These are phyloP conservation scores for Dendrobium huoshanense DNA, from an alignment of 106 monocot species.

Conservation along the genomic window DNA sequence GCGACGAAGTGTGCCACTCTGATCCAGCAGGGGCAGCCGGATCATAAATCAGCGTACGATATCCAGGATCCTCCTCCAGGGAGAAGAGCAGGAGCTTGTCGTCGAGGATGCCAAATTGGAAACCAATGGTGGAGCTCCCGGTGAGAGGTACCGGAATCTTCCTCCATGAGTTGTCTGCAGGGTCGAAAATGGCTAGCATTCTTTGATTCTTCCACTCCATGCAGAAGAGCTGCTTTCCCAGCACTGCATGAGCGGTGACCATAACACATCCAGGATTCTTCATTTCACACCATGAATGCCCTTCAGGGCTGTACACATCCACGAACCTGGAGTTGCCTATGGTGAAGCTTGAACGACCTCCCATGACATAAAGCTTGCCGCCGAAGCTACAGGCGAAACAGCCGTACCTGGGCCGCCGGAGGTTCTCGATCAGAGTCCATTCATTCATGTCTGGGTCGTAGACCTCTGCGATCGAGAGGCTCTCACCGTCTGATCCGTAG, in stretches of 20 bases:
- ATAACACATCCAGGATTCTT: slow-evolving; percentile 77
- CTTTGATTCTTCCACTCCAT: slow-evolving; percentile 89
- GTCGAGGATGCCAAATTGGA: slow-evolving; percentile 49
- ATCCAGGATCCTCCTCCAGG: slow-evolving; percentile 38
- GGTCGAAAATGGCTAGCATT: slow-evolving; percentile 51
- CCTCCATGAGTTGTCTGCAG: slow-evolving; percentile 43
- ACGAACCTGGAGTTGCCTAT: slow-evolving; percentile 66
- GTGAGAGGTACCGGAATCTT: slow-evolving; percentile 44
- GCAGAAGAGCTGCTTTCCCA: slow-evolving; percentile 61
- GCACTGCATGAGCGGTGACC: slow-evolving; percentile 71
- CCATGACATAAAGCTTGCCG: slow-evolving; percentile 76
- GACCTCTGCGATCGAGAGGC: slow-evolving; percentile 60
- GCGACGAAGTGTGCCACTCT: slow-evolving; percentile 43
- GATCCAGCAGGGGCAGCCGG: slow-evolving; percentile 37
- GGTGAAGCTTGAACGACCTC: slow-evolving; percentile 55
- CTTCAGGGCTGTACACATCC: slow-evolving; percentile 53
- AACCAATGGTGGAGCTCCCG: slow-evolving; percentile 45
- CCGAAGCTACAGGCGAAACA: slow-evolving; percentile 60
- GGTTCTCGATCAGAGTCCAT: slow-evolving; percentile 58
- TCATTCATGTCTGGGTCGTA: slow-evolving; percentile 51
- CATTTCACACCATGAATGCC: slow-evolving; percentile 47
- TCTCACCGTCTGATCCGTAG: slow-evolving; percentile 52
- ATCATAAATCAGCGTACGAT: slow-evolving; percentile 64
- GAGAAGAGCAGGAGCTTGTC: slow-evolving; percentile 62
- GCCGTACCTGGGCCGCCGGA: slow-evolving; percentile 70